Evolutionary conservation across 805 yeast species (phyloP).

Genomic region (Suhomyces sp.): DNA sequence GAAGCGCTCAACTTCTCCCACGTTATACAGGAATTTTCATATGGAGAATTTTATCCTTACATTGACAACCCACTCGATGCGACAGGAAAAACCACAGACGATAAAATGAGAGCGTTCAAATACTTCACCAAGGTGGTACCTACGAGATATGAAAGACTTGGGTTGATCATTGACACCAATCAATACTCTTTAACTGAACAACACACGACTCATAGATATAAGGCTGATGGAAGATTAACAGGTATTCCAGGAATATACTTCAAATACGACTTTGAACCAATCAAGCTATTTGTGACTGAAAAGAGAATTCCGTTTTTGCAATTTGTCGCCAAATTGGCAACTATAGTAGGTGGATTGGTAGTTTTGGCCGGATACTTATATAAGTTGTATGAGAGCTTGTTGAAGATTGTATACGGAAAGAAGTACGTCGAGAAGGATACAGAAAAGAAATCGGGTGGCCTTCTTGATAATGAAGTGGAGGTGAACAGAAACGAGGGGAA

Average conservation of each 20-base stretch:
- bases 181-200: slow-evolving; percentile 76
- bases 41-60: slow-evolving; percentile 86
- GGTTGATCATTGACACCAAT: slow-evolving; percentile 72
- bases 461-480: slow-evolving; percentile 3
- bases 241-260: slow-evolving; percentile 76
- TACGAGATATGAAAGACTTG: slow-evolving; percentile 69
- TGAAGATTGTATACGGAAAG: slow-evolving; percentile 57
- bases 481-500: background rate
- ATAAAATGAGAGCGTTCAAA: slow-evolving; percentile 50
- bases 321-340: slow-evolving; percentile 74
- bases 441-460: slow-evolving; percentile 30
- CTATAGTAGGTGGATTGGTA: slow-evolving; percentile 79
- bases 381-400: slow-evolving; percentile 53
- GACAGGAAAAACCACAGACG: slow-evolving; percentile 57
- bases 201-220: slow-evolving; percentile 25
- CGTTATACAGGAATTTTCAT: slow-evolving; percentile 80
- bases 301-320: slow-evolving; percentile 72
- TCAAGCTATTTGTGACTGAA: slow-evolving; percentile 68
- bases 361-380: slow-evolving; percentile 68
- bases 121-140: slow-evolving; percentile 84
- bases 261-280: slow-evolving; percentile 86
- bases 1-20: slow-evolving; percentile 77
- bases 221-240: slow-evolving; percentile 18
- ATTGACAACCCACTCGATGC: slow-evolving; percentile 85
- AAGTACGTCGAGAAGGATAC: slow-evolving; percentile 50